These are phyloP conservation scores for Calonectria pauciramosa DNA, from an alignment of 2,329 filamentous ascomycete genomes.

Conservation along the genomic window DNA sequence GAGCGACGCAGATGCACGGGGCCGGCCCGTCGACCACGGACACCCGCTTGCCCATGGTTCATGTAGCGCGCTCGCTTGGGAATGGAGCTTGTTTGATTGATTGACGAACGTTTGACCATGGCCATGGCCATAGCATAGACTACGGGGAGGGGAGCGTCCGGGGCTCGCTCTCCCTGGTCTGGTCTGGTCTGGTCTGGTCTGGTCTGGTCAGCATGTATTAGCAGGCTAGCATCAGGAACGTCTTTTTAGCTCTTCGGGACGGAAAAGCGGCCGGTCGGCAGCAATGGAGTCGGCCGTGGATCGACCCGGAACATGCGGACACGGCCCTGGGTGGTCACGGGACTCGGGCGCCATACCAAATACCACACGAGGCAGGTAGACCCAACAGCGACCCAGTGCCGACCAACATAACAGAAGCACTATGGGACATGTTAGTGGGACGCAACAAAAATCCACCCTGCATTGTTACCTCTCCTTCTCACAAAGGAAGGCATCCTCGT, in stretches of 20 bases:
- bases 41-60: conserved; percentile 16
- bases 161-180: conserved; percentile 1
- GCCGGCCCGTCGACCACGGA: conserved; percentile 13
- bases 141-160: neutral
- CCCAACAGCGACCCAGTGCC: neutral
- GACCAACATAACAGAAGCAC: neutral
- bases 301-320: neutral
- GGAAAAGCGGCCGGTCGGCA: neutral
- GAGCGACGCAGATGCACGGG: conserved; percentile 4
- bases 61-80: conserved; percentile 10
- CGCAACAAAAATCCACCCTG: neutral
- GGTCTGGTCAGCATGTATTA: neutral
- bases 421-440: neutral
- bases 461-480: neutral
- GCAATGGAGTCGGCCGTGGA: neutral
- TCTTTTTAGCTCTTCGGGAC: conserved; percentile 9
- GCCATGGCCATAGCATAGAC: neutral
- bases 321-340: neutral
- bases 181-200: neutral
- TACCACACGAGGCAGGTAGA: no score
- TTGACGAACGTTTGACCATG: conserved; percentile 7
- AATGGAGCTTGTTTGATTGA: conserved; percentile 20
- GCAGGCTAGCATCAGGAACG: neutral
- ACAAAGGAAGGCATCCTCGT: conserved; percentile 11
- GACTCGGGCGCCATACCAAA: neutral